phyloP scores from a whole-genome alignment of 371 early-diverging fungal genomes.

The Lichtheimia ornata region DNA sequence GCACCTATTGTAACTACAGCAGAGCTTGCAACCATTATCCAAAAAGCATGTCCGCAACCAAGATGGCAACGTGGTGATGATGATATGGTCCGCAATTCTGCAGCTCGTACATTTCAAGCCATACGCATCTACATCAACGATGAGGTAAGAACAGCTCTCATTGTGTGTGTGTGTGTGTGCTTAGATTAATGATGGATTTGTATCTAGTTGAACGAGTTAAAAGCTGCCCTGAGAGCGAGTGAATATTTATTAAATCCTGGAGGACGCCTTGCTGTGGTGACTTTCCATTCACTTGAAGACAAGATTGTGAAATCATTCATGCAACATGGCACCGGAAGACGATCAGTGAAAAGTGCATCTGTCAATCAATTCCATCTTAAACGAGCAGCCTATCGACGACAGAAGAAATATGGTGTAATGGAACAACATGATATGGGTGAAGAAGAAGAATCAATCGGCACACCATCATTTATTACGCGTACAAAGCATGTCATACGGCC shows the following conservation, averaged over 20 bases:
- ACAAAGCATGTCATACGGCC: constrained; percentile 51
- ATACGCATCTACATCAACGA: constrained; percentile 74
- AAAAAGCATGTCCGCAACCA: constrained; percentile 54
- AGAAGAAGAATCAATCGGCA: constrained; percentile 2
- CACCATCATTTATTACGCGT: constrained; percentile 37
- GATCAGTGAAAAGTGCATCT: constrained; percentile 24
- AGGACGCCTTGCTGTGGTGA: constrained; percentile 62
- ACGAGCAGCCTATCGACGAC: constrained; percentile 31
- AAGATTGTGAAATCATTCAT: constrained; percentile 68
- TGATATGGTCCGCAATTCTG: constrained; percentile 51
- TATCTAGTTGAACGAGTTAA: constrained; percentile 53
- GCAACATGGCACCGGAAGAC: constrained; percentile 36
- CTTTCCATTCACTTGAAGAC: constrained; percentile 81
- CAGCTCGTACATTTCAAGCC: constrained; percentile 59
- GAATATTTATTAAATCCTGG: constrained; percentile 54
- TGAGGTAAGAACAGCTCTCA: constrained; percentile 42
- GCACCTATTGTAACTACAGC: constrained; percentile 57
- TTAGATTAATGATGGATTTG: neutral
- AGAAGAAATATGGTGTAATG: constrained; percentile 20
- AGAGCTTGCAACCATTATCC: constrained; percentile 55
- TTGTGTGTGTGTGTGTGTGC: neutral
- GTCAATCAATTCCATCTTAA: constrained; percentile 40
- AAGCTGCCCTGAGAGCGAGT: constrained; percentile 50
- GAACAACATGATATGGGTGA: neutral
- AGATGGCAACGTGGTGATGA: constrained; percentile 48